Base-by-base conservation (phyloP, 2,329 filamentous ascomycete species). In the Fusarium napiforme region DNA sequence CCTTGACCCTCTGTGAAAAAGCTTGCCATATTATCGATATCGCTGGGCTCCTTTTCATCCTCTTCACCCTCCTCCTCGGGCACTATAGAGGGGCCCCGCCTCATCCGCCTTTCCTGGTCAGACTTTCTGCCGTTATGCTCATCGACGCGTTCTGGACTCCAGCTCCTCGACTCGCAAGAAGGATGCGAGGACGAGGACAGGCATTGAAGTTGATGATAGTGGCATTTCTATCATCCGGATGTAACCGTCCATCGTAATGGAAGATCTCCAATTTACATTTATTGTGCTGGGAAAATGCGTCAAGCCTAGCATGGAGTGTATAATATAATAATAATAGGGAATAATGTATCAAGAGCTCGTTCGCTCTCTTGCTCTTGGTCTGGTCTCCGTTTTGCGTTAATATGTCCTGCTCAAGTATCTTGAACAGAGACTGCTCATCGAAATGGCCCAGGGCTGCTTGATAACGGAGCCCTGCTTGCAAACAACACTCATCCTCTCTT, bases 281-380 rank as follows among this genome's bases (percentile, higher is more conserved):
- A 9, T 1, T 1, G 6, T n/a, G 12, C 39, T 42, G 11, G 16
- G 12, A 2, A 16, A 5, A 15, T 7, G 14, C 9, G 9, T 30
- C 2, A n/a, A 47, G 4, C 19, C 45, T 30, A 30, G 26, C 19
- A 49, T 49, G 7, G 14, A 18, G 28, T 8, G 4, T 30, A 30
- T 49, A 18, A 30, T 49, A 49, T 30, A 30, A 30, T n/a, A n/a
- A n/a, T 9, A 49, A 6, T 3, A 30, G 15, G 7, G 0, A 21
- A 47, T 4, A 46, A 21, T 28, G 43, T 7, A 28, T 5, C 0
- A 0, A 47, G 14, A 30, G 11, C 10, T 45, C 23, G 5, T 45
- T n/a, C 14, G 21, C 21, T 14, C 39, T 42, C 6, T 11, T 26
- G 23, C 11, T 7, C 5, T 19, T 2, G 11, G 7, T n/a, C 28